Percentiles rank a stretch among this genome's conserved stretches.
These are phyloP conservation scores for Fimicolochytrium jonesii DNA, from an alignment of 192 early-diverging fungal species.

Conservation along the genomic window DNA sequence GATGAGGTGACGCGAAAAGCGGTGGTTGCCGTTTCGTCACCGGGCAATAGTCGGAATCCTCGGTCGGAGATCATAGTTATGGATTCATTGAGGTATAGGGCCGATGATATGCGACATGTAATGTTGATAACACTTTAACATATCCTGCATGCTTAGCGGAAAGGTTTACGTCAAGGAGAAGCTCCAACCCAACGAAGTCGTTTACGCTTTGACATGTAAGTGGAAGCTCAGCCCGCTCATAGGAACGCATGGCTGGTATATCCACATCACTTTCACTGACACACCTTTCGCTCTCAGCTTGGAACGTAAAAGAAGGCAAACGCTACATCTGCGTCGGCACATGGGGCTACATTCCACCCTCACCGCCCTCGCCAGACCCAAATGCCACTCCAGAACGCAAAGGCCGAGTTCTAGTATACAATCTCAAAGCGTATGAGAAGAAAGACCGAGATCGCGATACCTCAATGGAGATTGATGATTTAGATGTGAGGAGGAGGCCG, in stretches of 20 bases:
- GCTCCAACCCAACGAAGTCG: conserved; percentile 15
- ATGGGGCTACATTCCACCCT: conserved; percentile 19
- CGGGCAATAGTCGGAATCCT: background rate
- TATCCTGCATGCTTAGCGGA: conserved; percentile 25
- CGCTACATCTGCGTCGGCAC: conserved; percentile 47
- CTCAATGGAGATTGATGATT: no score
- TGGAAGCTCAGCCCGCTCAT: no score
- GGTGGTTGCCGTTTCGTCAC: conserved; percentile 21
- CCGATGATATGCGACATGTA: background rate
- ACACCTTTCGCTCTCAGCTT: conserved; percentile 14
- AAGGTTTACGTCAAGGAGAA: conserved; percentile 17
- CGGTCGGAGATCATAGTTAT: conserved; percentile 28
- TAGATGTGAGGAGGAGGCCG: no score
- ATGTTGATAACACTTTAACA: no score
- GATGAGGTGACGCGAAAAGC: conserved; percentile 25
- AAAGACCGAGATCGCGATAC: no score
- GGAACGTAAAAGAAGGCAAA: conserved; percentile 45
- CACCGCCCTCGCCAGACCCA: no score
- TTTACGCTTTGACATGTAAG: conserved; percentile 31
- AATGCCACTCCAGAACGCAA: background rate
- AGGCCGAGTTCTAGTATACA: conserved; percentile 47
- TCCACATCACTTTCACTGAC: background rate
- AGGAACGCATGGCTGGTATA: background rate
- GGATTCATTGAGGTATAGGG: conserved; percentile 27
- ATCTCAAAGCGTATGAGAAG: conserved; percentile 34